Conservation (phyloP, 306 rosid genomes). For the Crotalaria pallida region DNA sequence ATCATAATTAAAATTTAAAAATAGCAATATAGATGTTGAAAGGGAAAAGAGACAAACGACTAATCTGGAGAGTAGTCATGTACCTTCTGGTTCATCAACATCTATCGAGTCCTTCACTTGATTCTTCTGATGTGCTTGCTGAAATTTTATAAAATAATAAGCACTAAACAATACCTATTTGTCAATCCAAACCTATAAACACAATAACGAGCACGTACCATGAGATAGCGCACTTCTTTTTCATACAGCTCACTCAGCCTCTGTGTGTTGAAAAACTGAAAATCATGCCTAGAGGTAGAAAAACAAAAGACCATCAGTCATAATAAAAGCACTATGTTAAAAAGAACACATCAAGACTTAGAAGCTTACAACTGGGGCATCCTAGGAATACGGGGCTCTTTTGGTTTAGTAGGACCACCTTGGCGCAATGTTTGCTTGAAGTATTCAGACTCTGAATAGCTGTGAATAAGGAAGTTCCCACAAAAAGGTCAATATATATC, state of each 20-base stretch:
- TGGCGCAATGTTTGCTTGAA: constrained; percentile 99
- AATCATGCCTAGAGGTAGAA: constrained; percentile 70
- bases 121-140: constrained; percentile 98
- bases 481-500: background rate
- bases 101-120: constrained; percentile 89
- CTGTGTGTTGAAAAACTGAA: constrained; percentile 95
- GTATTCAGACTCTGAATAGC: constrained; percentile 97
- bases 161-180: background rate
- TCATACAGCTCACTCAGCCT: constrained; percentile 92
- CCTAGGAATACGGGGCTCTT: constrained; percentile 97
- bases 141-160: constrained; percentile 22
- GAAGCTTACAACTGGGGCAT: constrained; percentile 95
- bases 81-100: constrained; percentile 96
- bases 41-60: background rate
- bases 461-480: constrained; percentile 20
- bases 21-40: background rate
- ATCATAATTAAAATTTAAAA: constrained; percentile 7
- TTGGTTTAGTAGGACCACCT: constrained; percentile 96
- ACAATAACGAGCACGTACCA: constrained; percentile 50
- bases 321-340: background rate
- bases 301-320: background rate
- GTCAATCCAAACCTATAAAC: background rate
- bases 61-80: background rate
- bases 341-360: constrained; percentile 1
- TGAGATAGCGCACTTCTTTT: constrained; percentile 94